phyloP scores from a whole-genome alignment of 164 flowering plant genomes.

The grape (Vitis vinifera) region ASM3070453v1 NC_081815.1:669501-670000 shows the following conservation, averaged over 20 bases:
- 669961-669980: conserved; percentile 67
- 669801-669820: conserved; percentile 9
- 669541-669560: too few relatives aligned
- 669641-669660: too few relatives aligned
- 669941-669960: conserved; percentile 56
- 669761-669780: background rate
- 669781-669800: background rate
- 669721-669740: too few relatives aligned
- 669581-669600: too few relatives aligned
- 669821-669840: background rate
- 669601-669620: too few relatives aligned
- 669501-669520: too few relatives aligned
- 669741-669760: background rate
- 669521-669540: too few relatives aligned
- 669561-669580: too few relatives aligned
- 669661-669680: too few relatives aligned
- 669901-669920: conserved; percentile 69
- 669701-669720: too few relatives aligned
- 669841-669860: conserved; percentile 63
- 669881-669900: conserved; percentile 69
- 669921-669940: conserved; percentile 60
- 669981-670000: conserved; percentile 58
- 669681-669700: too few relatives aligned
- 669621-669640: too few relatives aligned
- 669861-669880: conserved; percentile 70